These are phyloP conservation scores for Karstenula rhodostoma DNA, from an alignment of 2,329 filamentous ascomycete genomes.

Conservation along the genomic window DNA sequence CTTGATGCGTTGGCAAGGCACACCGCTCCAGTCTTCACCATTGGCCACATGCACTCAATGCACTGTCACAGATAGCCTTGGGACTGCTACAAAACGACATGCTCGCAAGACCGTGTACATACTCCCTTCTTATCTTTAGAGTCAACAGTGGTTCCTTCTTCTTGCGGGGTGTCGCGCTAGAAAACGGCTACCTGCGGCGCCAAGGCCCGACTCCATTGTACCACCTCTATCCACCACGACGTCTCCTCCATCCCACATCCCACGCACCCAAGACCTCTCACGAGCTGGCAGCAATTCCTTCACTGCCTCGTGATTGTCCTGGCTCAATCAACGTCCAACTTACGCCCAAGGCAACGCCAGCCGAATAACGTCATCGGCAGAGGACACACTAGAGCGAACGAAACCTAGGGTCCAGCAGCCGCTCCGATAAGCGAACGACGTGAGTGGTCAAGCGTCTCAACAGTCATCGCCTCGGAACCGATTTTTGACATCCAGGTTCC, in stretches of 20 bases:
- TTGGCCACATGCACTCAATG: neutral
- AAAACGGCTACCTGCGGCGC: constrained; percentile 7
- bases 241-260: neutral
- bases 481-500: constrained; percentile 9
- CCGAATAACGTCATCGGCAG: constrained; percentile 25
- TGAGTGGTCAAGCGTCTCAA: constrained; percentile 25
- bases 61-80: no score
- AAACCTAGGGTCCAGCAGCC: constrained; percentile 13
- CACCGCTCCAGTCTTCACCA: constrained; percentile 6
- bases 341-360: constrained; percentile 10
- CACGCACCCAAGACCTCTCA: neutral
- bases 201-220: neutral
- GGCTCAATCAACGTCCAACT: constrained; percentile 9
- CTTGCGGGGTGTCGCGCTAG: constrained; percentile 2
- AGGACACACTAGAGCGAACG: constrained; percentile 15
- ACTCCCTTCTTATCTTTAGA: neutral
- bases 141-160: neutral
- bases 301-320: constrained; percentile 7
- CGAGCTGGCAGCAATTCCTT: neutral
- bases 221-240: neutral
- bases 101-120: neutral
- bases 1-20: constrained; percentile 13
- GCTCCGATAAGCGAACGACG: constrained; percentile 15
- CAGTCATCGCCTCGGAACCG: constrained; percentile 9
- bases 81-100: neutral